Conservation (phyloP, 306 rosid genomes). For the Malus asiatica region DNA sequence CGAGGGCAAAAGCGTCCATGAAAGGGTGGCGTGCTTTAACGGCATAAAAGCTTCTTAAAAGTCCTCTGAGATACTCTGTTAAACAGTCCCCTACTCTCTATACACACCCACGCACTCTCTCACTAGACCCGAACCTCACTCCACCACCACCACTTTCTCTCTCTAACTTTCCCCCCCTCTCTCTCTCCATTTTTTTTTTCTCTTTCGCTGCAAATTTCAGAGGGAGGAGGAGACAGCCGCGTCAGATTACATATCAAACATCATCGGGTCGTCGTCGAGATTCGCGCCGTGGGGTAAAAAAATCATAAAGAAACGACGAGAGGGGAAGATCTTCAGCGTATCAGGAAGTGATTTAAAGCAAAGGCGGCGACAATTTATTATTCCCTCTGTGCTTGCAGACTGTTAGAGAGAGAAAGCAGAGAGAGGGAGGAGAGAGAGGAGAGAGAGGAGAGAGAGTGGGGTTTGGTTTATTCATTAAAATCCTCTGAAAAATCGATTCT, state of each 20-base stretch:
- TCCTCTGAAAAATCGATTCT: neutral
- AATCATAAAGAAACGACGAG: neutral
- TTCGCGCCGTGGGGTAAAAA: slow-evolving; percentile 37
- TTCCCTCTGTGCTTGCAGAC: neutral
- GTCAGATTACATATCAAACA: slow-evolving; percentile 19
- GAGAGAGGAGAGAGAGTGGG: too few species aligned
- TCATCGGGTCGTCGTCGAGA: slow-evolving; percentile 39
- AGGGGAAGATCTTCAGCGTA: slow-evolving; percentile 42
- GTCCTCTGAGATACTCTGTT: slow-evolving; percentile 44
- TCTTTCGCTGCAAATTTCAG: slow-evolving; percentile 17
- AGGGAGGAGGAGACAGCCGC: slow-evolving; percentile 25
- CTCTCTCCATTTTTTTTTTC: neutral
- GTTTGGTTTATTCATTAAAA: neutral
- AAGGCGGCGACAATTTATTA: slow-evolving; percentile 82
- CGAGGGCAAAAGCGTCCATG: slow-evolving; percentile 31
- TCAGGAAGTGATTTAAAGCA: slow-evolving; percentile 41
- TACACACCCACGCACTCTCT: slow-evolving; percentile 8
- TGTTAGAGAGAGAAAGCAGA: neutral
- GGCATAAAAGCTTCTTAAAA: slow-evolving; percentile 28
- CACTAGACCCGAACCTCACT: neutral
- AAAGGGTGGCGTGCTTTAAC: slow-evolving; percentile 52
- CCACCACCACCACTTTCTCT: neutral
- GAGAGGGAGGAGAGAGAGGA: neutral
- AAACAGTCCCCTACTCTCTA: slow-evolving; percentile 50
- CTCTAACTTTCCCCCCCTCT: slow-evolving; percentile 4